Evolutionary conservation across 352 stramenopile genomes (phyloP).

Genomic region (Globisporangium recalcitrans): DNA sequence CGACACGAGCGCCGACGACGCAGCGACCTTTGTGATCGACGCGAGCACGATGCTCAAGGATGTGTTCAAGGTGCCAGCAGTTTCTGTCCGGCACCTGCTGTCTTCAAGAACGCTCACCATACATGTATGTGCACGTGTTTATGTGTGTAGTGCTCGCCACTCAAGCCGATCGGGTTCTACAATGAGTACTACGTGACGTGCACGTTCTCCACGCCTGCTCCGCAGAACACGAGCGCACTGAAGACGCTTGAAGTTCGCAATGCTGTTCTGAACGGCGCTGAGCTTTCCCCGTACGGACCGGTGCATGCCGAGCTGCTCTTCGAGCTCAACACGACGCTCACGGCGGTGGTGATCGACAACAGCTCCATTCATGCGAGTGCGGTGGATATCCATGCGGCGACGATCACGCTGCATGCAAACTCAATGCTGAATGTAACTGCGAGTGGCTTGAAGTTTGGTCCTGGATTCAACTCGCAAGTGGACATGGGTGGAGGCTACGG

Average conservation of each 20-base stretch:
- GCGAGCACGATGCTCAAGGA: conserved; percentile 40
- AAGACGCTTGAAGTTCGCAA: conserved; percentile 38
- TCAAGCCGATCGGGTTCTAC: conserved; percentile 68
- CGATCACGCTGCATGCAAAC: conserved; percentile 35
- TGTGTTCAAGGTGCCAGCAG: conserved; percentile 29
- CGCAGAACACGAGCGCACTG: conserved; percentile 22
- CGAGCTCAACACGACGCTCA: conserved; percentile 27
- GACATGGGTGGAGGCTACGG: conserved; percentile 67
- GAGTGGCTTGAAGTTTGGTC: conserved; percentile 70
- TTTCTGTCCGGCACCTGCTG: not conserved
- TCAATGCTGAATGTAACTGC: conserved; percentile 57
- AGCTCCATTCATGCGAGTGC: conserved; percentile 50
- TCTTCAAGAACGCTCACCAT: not conserved
- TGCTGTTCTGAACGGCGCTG: conserved; percentile 36
- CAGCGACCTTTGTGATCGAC: conserved; percentile 45
- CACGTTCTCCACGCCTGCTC: conserved; percentile 27
- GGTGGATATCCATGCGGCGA: conserved; percentile 44
- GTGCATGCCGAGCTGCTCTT: conserved; percentile 57
- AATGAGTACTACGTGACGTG: conserved; percentile 85
- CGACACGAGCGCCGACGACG: conserved; percentile 8
- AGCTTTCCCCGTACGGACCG: conserved; percentile 26
- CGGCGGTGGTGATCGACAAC: conserved; percentile 38
- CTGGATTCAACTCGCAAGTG: conserved; percentile 72
- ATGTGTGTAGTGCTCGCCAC: conserved; percentile 41
- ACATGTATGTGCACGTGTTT: not conserved